phyloP scores from a whole-genome alignment of 495 filamentous ascomycete genomes.

The Pyronema omphalodes region DNA sequence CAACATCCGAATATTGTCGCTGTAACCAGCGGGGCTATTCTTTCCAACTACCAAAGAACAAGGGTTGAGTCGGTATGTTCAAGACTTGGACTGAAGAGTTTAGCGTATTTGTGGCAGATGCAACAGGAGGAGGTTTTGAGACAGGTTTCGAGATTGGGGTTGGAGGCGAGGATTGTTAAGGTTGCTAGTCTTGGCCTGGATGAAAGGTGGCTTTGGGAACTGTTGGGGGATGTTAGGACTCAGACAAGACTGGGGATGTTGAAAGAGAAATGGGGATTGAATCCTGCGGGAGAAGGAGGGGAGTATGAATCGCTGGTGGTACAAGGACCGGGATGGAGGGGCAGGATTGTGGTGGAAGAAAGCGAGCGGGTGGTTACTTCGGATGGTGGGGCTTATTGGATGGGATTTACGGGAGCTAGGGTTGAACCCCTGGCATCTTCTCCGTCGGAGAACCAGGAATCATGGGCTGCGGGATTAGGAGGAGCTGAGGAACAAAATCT shows the following conservation, averaged over 20 bases:
- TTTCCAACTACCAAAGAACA: slow-evolving; percentile 89
- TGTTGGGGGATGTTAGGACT: slow-evolving; percentile 40
- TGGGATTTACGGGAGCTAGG: slow-evolving; percentile 39
- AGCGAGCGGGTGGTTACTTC: slow-evolving; percentile 29
- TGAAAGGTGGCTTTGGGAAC: slow-evolving; percentile 62
- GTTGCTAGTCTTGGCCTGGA: slow-evolving; percentile 81
- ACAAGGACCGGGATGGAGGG: slow-evolving; percentile 49
- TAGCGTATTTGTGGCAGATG: slow-evolving; percentile 85
- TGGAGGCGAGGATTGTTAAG: slow-evolving; percentile 81
- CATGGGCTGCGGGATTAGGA: slow-evolving; percentile 11
- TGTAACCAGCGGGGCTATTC: slow-evolving; percentile 74
- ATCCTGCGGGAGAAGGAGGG: slow-evolving; percentile 64
- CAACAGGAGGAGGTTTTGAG: slow-evolving; percentile 46
- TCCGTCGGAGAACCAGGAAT: neutral
- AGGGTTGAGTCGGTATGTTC: slow-evolving; percentile 73
- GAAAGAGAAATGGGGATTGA: slow-evolving; percentile 49
- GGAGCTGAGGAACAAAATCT: slow-evolving; percentile 31
- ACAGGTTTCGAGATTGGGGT: slow-evolving; percentile 59
- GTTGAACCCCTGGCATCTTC: slow-evolving; percentile 32
- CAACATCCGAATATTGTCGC: slow-evolving; percentile 64
- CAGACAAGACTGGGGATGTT: slow-evolving; percentile 38
- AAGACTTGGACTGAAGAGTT: slow-evolving; percentile 55
- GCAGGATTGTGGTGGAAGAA: slow-evolving; percentile 44
- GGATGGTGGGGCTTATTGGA: slow-evolving; percentile 52
- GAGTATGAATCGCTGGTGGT: slow-evolving; percentile 91